Evolutionary conservation across 108 stramenopile species (phyloP), one percentile per base, ranked within the genome.

Genomic region (Phaeodactylum tricornutum): DNA sequence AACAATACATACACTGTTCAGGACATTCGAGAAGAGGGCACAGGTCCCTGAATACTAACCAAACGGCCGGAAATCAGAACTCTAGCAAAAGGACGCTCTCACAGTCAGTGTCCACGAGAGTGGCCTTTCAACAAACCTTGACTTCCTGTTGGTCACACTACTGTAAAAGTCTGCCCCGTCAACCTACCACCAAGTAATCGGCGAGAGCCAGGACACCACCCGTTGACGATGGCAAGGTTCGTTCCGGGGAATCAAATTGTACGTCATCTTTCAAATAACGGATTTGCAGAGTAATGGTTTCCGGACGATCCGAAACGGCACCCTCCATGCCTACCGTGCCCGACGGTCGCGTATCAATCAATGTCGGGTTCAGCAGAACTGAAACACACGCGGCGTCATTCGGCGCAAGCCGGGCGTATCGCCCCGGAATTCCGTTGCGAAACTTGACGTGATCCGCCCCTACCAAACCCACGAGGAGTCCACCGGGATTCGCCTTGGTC

Each of bases 391-490:
- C 29, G 51, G 33, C n/a, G n/a, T 32, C 48, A 7, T 41, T 49
- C 6, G 47, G 27, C 0, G 60, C 67, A 48, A 79, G 48, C 15
- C 75, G 59, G n/a, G 67, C 35, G 38, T 64, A 77, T 22, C 85
- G 55, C n/a, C 65, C 77, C 19, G 81, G 72, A 24, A 87, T 74
- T 2, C 85, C 85, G 26, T 71, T 64, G 12, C 48, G 37, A 47
- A 78, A 87, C 29, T 83, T 82, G 39, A 83, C 81, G 53, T 87
- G 85, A 46, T 87, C 85, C 2, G 81, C 78, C 21, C 80, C 81
- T 7, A 83, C 75, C 39, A 82, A 30, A 5, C 75, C 77, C 33
- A 83, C 46, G 19, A 87, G 39, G n/a, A 83, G 52, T 9, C 81
- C 77, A 14, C 62, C 67, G 0, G 67, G 61, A 56, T 87, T 66